These are phyloP conservation scores for Metroxylon sagu DNA, from an alignment of 176 grass and related monocot genomes.

Conservation along the genomic window DNA sequence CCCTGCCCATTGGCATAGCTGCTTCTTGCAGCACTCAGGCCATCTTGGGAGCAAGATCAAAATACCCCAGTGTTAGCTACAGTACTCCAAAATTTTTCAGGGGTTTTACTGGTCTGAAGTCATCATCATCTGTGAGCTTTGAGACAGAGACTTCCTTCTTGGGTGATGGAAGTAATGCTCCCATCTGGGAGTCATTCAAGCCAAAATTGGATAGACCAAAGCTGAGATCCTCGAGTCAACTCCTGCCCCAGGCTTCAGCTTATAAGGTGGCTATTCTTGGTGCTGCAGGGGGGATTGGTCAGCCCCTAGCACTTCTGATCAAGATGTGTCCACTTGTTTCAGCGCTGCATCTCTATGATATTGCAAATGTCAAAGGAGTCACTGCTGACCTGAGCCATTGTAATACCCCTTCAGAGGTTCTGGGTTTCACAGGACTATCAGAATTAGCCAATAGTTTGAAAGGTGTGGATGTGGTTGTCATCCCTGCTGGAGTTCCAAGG, in stretches of 20 bases:
- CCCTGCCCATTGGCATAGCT: conserved; percentile 1
- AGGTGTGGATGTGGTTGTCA: conserved; percentile 32
- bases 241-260: conserved; percentile 10
- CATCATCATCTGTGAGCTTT: conserved; percentile 3
- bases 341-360: conserved; percentile 39
- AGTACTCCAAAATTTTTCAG: not conserved
- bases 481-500: conserved; percentile 25
- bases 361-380: conserved; percentile 18
- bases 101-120: conserved; percentile 13
- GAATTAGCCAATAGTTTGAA: conserved; percentile 21
- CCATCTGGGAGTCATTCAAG: conserved; percentile 9
- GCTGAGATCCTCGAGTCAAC: conserved; percentile 2
- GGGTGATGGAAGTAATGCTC: not conserved
- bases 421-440: conserved; percentile 27
- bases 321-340: conserved; percentile 45
- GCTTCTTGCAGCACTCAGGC: not conserved
- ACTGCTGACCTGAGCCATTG: conserved; percentile 33
- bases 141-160: conserved; percentile 4
- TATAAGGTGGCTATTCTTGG: conserved; percentile 41
- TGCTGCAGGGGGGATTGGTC: conserved; percentile 34
- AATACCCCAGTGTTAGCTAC: not conserved
- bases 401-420: conserved; percentile 27
- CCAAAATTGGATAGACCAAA: conserved; percentile 4
- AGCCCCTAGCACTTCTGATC: conserved; percentile 31
- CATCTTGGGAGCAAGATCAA: not conserved